Evolutionary conservation across 2,329 filamentous ascomycete genomes (phyloP).

Genomic region (Penicillium sp.): DNA sequence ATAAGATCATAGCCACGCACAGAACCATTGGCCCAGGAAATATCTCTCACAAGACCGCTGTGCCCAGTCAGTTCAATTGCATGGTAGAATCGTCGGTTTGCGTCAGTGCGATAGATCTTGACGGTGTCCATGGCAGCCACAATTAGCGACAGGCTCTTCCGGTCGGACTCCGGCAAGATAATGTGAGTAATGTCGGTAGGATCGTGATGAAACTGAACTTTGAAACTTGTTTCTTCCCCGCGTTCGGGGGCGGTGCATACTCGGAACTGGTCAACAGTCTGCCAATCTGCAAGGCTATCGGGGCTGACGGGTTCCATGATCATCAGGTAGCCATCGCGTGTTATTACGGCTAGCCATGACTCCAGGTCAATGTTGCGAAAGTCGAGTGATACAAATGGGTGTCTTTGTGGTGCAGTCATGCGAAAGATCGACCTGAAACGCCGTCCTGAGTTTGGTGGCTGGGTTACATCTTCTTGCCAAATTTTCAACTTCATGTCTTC

Average conservation of each 20-base stretch:
- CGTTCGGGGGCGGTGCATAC: slow-evolving; percentile 68
- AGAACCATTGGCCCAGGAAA: slow-evolving; percentile 90
- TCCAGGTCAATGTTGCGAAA: slow-evolving; percentile 81
- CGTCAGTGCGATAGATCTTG: slow-evolving; percentile 74
- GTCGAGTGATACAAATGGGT: slow-evolving; percentile 72
- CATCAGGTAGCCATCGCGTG: slow-evolving; percentile 74
- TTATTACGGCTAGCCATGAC: slow-evolving; percentile 81
- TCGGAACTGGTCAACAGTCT: slow-evolving; percentile 70
- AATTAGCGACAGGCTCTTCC: slow-evolving; percentile 74
- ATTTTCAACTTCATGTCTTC: slow-evolving; percentile 87
- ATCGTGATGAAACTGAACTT: slow-evolving; percentile 84
- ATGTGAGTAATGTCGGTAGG: slow-evolving; percentile 69
- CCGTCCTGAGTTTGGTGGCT: slow-evolving; percentile 68
- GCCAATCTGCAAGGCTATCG: slow-evolving; percentile 75
- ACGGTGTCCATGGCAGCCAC: slow-evolving; percentile 83
- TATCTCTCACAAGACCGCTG: slow-evolving; percentile 74
- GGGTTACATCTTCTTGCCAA: slow-evolving; percentile 86
- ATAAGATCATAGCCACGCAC: slow-evolving; percentile 86
- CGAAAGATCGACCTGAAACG: slow-evolving; percentile 72
- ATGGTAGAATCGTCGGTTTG: slow-evolving; percentile 76
- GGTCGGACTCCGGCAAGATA: slow-evolving; percentile 74
- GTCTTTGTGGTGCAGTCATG: slow-evolving; percentile 64
- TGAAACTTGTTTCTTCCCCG: slow-evolving; percentile 84
- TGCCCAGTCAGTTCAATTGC: slow-evolving; percentile 74
- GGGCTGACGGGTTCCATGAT: slow-evolving; percentile 84